Evolutionary conservation across 2,329 filamentous ascomycete genomes (phyloP).

Genomic region (Botrytis fragariae): DNA sequence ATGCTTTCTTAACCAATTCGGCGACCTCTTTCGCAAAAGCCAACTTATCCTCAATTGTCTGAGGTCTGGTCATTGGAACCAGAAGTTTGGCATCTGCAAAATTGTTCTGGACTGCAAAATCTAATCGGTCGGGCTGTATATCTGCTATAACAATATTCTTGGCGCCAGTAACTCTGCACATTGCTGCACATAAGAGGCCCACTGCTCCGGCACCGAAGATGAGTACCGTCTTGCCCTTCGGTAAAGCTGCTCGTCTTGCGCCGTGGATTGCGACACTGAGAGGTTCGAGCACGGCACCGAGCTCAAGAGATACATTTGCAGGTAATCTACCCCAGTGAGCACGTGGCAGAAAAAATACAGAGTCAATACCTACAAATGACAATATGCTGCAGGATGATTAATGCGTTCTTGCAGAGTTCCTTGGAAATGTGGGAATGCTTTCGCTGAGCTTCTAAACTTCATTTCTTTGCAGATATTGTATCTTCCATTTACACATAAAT

Average conservation of each 20-base stretch:
- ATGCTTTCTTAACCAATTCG: conserved; percentile 55
- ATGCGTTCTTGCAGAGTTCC: conserved; percentile 46
- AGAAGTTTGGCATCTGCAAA: conserved; percentile 37
- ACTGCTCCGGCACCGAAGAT: conserved; percentile 94
- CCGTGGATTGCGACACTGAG: conserved; percentile 86
- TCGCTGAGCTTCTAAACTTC: conserved; percentile 40
- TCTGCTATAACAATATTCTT: conserved; percentile 91
- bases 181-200: conserved; percentile 55
- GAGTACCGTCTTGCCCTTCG: conserved; percentile 78
- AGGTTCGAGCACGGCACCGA: conserved; percentile 88
- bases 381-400: conserved; percentile 94
- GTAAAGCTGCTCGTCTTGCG: conserved; percentile 75
- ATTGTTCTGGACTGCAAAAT: conserved; percentile 59
- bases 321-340: conserved; percentile 33
- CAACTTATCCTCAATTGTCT: conserved; percentile 37
- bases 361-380: conserved; percentile 63
- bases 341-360: background rate
- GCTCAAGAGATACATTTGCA: conserved; percentile 80
- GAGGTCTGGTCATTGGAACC: conserved; percentile 36
- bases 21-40: conserved; percentile 40
- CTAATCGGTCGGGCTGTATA: conserved; percentile 82
- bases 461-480: conserved; percentile 85
- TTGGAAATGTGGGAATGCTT: conserved; percentile 39
- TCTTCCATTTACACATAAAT: conserved; percentile 82
- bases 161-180: conserved; percentile 68